Conservation (phyloP, 23 red algal genomes). For the Gracilaria caudata region DNA sequence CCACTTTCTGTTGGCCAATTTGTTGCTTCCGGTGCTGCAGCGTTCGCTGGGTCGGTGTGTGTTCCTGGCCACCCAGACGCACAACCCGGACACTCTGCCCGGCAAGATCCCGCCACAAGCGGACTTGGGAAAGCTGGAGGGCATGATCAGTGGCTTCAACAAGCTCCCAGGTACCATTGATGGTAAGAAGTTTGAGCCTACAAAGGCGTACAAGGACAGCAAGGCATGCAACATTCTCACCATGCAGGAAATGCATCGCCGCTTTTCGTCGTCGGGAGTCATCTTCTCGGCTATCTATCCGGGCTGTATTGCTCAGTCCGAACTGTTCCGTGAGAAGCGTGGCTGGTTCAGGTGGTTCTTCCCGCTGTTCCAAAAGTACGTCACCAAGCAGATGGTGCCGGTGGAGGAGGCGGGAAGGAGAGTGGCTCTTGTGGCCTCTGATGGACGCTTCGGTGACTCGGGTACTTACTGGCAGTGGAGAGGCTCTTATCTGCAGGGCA, state of each 20-base stretch:
- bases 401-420: constrained; percentile 85
- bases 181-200: constrained; percentile 84
- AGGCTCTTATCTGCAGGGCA: constrained; percentile 74
- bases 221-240: constrained; percentile 90
- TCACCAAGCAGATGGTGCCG: constrained; percentile 86
- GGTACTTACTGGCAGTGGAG: constrained; percentile 91
- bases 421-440: constrained; percentile 72
- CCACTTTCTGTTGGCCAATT: constrained; percentile 89
- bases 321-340: constrained; percentile 93
- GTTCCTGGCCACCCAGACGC: constrained; percentile 88
- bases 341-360: constrained; percentile 92
- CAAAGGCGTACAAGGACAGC: constrained; percentile 94
- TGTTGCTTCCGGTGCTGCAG: constrained; percentile 70
- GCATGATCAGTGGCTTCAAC: constrained; percentile 68
- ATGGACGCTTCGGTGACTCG: constrained; percentile 69
- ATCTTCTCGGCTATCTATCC: constrained; percentile 81
- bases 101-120: constrained; percentile 95
- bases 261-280: constrained; percentile 65
- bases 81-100: constrained; percentile 85
- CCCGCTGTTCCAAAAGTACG: constrained; percentile 89
- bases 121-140: constrained; percentile 73
- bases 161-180: constrained; percentile 70
- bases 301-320: constrained; percentile 79
- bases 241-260: constrained; percentile 77
- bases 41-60: constrained; percentile 64